Evolutionary conservation across 2,329 filamentous ascomycete genomes (phyloP), one percentile per base, ranked within the genome.

Genomic region (Macrophomina tecta): DNA sequence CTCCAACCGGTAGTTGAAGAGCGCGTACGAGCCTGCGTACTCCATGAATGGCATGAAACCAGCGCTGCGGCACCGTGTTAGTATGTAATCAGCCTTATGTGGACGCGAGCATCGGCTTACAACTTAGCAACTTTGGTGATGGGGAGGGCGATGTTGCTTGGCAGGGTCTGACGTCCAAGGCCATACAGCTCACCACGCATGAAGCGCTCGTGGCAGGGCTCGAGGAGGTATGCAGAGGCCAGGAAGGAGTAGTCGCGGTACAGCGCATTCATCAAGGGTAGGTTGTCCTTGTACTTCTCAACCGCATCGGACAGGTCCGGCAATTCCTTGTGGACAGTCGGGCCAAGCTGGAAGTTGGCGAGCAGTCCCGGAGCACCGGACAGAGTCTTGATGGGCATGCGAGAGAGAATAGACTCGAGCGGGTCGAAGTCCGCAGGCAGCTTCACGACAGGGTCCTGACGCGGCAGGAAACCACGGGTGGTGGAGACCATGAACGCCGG

Each of bases 41-140:
- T 95, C 93, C 91, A 97, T 94, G 82, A 96, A 97, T 2, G 93
- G 93, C 73, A 94, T 92, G 77, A 97, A 94, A 67, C 92, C 90
- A 70, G 84, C 79, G 68, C 87, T 89, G 68, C 7, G 6, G 28
- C 58, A 9, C 36, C 30, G 38, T 40, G 51, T 38, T 7, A 58
- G 18, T 8, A 32, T n/a, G 45, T 18, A 30, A 38, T 34, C 11
- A 56, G 51, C 2, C 34, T 8, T 16, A 6, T 64, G 63, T 32
- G 45, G 16, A 55, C 6, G 32, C 56, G n/a, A 46, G 46, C 1
- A 36, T 38, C 42, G n/a, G 88, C 91, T 85, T 85, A 97, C 93
- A 97, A 84, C 75, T 93, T 88, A 67, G 93, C 93, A 79, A 92
- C 93, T 70, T 89, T 89, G 58, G 91, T 91, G 75, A 97, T 92